Conservation (phyloP, 768 basidiomycete species). For the Hericium rajendrae region DNA sequence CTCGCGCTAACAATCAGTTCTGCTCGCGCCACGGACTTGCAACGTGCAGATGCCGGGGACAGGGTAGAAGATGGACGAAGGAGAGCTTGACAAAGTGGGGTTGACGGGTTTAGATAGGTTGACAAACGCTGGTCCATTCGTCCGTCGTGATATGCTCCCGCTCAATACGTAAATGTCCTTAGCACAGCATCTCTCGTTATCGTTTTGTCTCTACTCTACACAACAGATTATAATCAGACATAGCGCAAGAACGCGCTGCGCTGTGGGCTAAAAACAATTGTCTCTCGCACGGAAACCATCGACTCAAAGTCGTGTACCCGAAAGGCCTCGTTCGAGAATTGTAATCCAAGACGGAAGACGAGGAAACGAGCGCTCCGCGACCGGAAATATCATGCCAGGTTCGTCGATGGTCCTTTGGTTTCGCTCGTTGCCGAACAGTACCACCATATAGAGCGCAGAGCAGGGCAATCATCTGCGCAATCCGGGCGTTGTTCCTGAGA, state of each 20-base stretch:
- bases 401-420: not conserved
- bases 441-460: not conserved
- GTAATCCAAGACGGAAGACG: not conserved
- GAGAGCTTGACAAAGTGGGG: not conserved
- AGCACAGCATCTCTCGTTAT: not conserved
- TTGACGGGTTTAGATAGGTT: not conserved
- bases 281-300: not conserved
- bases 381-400: not conserved
- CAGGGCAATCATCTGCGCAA: not conserved
- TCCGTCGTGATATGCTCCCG: not conserved
- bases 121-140: not conserved
- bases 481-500: no score
- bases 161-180: constrained; percentile 31
- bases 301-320: not conserved
- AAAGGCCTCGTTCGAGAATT: not conserved
- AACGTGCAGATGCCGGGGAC: not conserved
- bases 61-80: not conserved
- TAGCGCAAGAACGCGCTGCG: no score
- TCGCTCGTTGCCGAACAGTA: not conserved
- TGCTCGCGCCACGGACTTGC: not conserved
- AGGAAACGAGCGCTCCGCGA: not conserved
- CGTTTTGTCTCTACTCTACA: not conserved
- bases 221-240: not conserved
- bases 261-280: not conserved
- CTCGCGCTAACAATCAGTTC: constrained; percentile 3